These are phyloP conservation scores for Barbarea vulgaris DNA, from an alignment of 345 rosid species.

Conservation along the genomic window DNA sequence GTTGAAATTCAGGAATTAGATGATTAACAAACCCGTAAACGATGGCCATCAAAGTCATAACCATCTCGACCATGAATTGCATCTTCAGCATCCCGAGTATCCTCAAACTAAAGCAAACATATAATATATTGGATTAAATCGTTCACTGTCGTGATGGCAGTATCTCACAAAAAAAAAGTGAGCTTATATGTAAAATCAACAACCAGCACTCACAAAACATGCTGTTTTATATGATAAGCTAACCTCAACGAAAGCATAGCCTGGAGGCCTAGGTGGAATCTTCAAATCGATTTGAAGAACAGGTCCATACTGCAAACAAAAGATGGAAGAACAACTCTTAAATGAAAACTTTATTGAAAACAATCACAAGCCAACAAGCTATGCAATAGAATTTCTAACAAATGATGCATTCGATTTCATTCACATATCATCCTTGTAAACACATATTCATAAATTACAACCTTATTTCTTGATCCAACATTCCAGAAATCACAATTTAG, in stretches of 20 bases:
- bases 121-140: neutral
- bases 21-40: slow-evolving; percentile 63
- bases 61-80: slow-evolving; percentile 97
- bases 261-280: slow-evolving; percentile 99
- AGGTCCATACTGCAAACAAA: slow-evolving; percentile 76
- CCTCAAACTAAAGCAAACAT: slow-evolving; percentile 65
- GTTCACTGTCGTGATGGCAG: neutral
- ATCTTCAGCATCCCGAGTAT: slow-evolving; percentile 96
- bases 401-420: neutral
- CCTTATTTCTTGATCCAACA: neutral
- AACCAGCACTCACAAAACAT: neutral
- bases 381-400: neutral
- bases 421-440: neutral
- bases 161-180: neutral
- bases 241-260: slow-evolving; percentile 98
- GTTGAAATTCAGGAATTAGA: neutral
- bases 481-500: neutral
- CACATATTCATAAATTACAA: neutral
- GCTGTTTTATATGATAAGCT: neutral
- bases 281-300: slow-evolving; percentile 87
- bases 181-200: neutral
- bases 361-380: neutral
- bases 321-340: neutral
- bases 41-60: slow-evolving; percentile 89
- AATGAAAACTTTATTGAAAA: neutral